Evolutionary conservation across 345 rosid genomes (phyloP).

Genomic region (Reutealis trisperma): DNA sequence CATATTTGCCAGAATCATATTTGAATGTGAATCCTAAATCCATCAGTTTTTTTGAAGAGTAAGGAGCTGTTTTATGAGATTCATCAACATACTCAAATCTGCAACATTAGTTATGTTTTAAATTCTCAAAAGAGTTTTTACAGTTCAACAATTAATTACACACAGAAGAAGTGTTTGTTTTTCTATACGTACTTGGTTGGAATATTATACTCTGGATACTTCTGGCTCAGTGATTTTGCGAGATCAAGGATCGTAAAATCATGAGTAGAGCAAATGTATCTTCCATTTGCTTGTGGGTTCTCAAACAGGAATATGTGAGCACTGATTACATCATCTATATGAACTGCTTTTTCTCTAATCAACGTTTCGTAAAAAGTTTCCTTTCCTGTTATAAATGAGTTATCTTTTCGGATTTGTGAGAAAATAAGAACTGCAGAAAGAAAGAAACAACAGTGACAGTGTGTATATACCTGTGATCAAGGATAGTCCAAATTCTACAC

Average conservation of each 20-base stretch:
- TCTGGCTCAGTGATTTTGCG: slow-evolving; percentile 4
- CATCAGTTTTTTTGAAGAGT: neutral
- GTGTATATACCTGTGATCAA: slow-evolving; percentile 25
- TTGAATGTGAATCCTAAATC: neutral
- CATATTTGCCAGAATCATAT: neutral
- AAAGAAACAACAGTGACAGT: neutral
- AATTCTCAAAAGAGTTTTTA: too few relatives aligned
- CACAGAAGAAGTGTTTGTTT: too few relatives aligned
- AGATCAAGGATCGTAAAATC: slow-evolving; percentile 3
- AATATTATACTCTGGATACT: slow-evolving; percentile 12
- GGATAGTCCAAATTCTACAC: slow-evolving; percentile 26
- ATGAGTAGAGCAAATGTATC: slow-evolving; percentile 15
- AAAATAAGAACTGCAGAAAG: neutral
- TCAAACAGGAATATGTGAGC: slow-evolving; percentile 19
- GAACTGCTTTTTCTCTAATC: slow-evolving; percentile 20
- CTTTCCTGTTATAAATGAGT: slow-evolving; percentile 19
- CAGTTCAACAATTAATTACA: too few relatives aligned
- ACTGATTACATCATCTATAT: slow-evolving; percentile 19
- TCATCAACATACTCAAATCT: slow-evolving; percentile 3
- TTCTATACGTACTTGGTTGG: slow-evolving; percentile 1
- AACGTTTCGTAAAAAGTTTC: slow-evolving; percentile 26
- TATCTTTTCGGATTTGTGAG: neutral
- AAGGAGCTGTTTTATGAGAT: neutral
- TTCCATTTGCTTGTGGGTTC: slow-evolving; percentile 18
- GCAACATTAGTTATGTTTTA: neutral